phyloP scores from a whole-genome alignment of 306 rosid genomes.

The Quercus agrifolia region DNA sequence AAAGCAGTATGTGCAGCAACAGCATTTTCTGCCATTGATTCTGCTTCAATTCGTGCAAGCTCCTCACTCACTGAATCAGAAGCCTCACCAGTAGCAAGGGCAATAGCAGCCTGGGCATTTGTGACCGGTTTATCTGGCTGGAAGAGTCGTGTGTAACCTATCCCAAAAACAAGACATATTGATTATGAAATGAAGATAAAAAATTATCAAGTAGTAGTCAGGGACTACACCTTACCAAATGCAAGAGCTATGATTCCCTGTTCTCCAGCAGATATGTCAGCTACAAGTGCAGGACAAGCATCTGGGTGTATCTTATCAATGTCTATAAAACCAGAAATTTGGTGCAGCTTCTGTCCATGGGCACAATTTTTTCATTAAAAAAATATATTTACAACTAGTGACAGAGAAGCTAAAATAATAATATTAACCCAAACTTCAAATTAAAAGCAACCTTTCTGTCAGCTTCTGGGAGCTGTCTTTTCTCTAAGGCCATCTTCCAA shows the following conservation, averaged over 20 bases:
- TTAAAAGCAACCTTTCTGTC: constrained; percentile 65
- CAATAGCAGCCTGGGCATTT: constrained; percentile 96
- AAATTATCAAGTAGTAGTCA: neutral
- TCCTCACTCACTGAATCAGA: constrained; percentile 87
- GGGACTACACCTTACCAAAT: constrained; percentile 58
- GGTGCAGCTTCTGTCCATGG: constrained; percentile 64
- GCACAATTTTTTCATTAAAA: constrained; percentile 27
- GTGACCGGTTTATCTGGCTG: constrained; percentile 96
- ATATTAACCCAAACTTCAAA: constrained; percentile 28
- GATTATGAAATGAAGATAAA: neutral
- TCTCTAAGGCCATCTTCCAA: constrained; percentile 97
- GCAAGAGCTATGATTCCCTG: constrained; percentile 95
- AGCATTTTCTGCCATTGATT: constrained; percentile 88
- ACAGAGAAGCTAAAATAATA: constrained; percentile 14
- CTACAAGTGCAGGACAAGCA: constrained; percentile 97
- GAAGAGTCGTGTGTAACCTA: constrained; percentile 89
- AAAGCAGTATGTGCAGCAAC: constrained; percentile 92
- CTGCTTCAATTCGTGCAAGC: constrained; percentile 98
- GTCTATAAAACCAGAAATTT: constrained; percentile 88
- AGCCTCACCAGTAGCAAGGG: constrained; percentile 95
- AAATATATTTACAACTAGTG: constrained; percentile 25
- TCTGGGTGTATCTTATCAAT: constrained; percentile 83
- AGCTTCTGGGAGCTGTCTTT: constrained; percentile 86
- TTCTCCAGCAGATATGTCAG: constrained; percentile 85
- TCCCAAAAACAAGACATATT: neutral